phyloP scores from a whole-genome alignment of 495 filamentous ascomycete genomes.

The Zalerion maritima region DNA sequence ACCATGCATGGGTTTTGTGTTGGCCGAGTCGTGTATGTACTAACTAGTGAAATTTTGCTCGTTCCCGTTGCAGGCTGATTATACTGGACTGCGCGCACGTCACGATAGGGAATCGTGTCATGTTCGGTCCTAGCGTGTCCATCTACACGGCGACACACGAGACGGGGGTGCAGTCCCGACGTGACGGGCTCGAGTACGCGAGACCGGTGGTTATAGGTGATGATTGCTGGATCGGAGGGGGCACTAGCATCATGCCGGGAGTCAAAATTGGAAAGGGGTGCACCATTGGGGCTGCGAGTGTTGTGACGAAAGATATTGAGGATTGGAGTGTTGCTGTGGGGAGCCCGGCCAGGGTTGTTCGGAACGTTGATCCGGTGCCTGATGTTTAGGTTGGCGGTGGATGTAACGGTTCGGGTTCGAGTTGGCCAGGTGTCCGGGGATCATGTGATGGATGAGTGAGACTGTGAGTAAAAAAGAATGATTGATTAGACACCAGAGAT shows the following conservation, averaged over 20 bases:
- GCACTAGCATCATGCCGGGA: slow-evolving; percentile 27
- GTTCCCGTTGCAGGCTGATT: slow-evolving; percentile 18
- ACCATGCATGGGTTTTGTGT: too few relatives aligned
- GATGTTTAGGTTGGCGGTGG: too few relatives aligned
- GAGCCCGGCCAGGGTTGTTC: slow-evolving; percentile 20
- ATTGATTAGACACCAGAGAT: too few relatives aligned
- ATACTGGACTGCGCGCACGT: slow-evolving; percentile 32
- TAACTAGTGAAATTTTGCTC: too few relatives aligned
- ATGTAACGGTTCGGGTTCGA: too few relatives aligned
- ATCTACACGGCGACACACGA: slow-evolving; percentile 34
- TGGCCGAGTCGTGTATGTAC: too few relatives aligned
- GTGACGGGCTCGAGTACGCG: slow-evolving; percentile 24
- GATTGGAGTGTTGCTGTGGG: slow-evolving; percentile 26
- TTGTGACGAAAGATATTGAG: slow-evolving; percentile 36
- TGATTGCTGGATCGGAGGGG: slow-evolving; percentile 34
- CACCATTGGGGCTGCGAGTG: slow-evolving; percentile 29
- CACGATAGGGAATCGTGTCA: slow-evolving; percentile 26
- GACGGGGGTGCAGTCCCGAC: slow-evolving; percentile 22
- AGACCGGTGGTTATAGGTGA: slow-evolving; percentile 23
- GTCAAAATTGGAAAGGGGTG: slow-evolving; percentile 31
- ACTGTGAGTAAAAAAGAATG: too few relatives aligned
- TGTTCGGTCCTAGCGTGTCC: slow-evolving; percentile 29
- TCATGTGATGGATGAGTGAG: too few relatives aligned
- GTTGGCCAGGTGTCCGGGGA: too few relatives aligned
- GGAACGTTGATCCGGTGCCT: slow-evolving; percentile 22